These are phyloP conservation scores for Erigeron canadensis DNA, from an alignment of 129 eudicot species.

Conservation along the genomic window DNA sequence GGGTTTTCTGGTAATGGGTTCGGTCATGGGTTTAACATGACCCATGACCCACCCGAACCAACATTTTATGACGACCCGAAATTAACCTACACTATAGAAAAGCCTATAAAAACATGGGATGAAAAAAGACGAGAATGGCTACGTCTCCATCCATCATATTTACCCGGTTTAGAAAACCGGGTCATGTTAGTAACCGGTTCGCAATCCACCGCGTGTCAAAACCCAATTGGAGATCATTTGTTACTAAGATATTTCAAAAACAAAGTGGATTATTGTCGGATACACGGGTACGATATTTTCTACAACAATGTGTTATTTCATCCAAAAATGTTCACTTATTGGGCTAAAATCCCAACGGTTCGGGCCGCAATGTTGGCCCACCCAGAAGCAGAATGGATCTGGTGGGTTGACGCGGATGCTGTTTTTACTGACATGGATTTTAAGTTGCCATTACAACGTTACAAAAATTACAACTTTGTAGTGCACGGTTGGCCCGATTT, in stretches of 20 bases:
- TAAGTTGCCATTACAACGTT: constrained; percentile 53
- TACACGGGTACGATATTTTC: constrained; percentile 75
- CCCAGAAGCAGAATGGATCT: constrained; percentile 90
- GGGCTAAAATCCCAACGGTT: constrained; percentile 71
- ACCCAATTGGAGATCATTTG: constrained; percentile 68
- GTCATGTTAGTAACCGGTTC: constrained; percentile 66
- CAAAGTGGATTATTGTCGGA: constrained; percentile 75
- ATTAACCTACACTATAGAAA: constrained; percentile 26
- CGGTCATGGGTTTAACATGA: constrained; percentile 10
- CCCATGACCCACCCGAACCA: constrained; percentile 47
- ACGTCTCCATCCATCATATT: constrained; percentile 51
- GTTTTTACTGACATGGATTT: constrained; percentile 82
- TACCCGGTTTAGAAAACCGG: constrained; percentile 44
- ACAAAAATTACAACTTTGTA: constrained; percentile 54
- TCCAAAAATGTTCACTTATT: constrained; percentile 58
- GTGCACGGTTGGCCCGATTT: constrained; percentile 68
- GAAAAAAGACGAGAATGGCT: constrained; percentile 62
- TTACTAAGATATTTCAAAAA: constrained; percentile 64
- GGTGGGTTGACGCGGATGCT: constrained; percentile 90
- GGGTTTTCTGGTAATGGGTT: not conserved
- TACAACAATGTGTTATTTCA: constrained; percentile 67
- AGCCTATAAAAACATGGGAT: constrained; percentile 60
- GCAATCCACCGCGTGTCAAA: constrained; percentile 62
- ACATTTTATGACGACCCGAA: constrained; percentile 53
- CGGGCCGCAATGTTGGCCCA: constrained; percentile 80